Evolutionary conservation across 2,329 filamentous ascomycete genomes (phyloP).

Genomic region (Phialophora macrospora): DNA sequence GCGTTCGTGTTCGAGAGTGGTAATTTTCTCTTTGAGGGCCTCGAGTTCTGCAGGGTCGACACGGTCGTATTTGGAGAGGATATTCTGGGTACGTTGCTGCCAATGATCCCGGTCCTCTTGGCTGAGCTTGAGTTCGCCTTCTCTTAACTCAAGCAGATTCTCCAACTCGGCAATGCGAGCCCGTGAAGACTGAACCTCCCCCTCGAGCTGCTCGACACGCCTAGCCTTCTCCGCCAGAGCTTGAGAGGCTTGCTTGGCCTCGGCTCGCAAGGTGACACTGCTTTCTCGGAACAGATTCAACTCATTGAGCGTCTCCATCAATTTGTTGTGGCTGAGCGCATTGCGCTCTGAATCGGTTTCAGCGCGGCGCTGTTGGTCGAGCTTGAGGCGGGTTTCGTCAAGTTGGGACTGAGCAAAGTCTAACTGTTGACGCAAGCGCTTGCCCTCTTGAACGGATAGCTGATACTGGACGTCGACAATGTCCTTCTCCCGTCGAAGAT

Average conservation of each 20-base stretch:
- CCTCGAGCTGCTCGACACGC: slow-evolving; percentile 74
- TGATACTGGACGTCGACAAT: slow-evolving; percentile 97
- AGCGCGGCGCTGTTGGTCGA: slow-evolving; percentile 83
- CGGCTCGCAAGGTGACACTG: slow-evolving; percentile 85
- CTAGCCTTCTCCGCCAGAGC: slow-evolving; percentile 75
- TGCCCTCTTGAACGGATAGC: slow-evolving; percentile 82
- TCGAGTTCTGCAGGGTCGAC: slow-evolving; percentile 94
- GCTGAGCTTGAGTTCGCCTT: slow-evolving; percentile 85
- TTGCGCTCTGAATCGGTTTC: slow-evolving; percentile 74
- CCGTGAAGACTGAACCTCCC: slow-evolving; percentile 80
- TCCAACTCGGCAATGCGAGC: slow-evolving; percentile 80
- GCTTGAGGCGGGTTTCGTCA: slow-evolving; percentile 84
- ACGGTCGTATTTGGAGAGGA: slow-evolving; percentile 93
- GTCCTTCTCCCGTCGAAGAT: slow-evolving; percentile 92
- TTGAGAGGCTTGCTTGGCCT: slow-evolving; percentile 77
- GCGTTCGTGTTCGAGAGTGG: slow-evolving; percentile 68
- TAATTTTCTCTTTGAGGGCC: slow-evolving; percentile 78
- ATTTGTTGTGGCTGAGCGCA: slow-evolving; percentile 80
- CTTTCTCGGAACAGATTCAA: slow-evolving; percentile 96
- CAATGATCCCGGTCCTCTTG: slow-evolving; percentile 91
- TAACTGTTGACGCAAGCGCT: slow-evolving; percentile 86
- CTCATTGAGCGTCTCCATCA: slow-evolving; percentile 94
- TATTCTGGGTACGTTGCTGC: slow-evolving; percentile 94
- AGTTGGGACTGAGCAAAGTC: slow-evolving; percentile 86
- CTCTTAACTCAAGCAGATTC: slow-evolving; percentile 76